A percentile compares a stretch with the other conserved stretches of the same genome.
These are phyloP conservation scores for Crassisporium funariophilum DNA, from an alignment of 768 basidiomycete genomes.

Conservation along the genomic window DNA sequence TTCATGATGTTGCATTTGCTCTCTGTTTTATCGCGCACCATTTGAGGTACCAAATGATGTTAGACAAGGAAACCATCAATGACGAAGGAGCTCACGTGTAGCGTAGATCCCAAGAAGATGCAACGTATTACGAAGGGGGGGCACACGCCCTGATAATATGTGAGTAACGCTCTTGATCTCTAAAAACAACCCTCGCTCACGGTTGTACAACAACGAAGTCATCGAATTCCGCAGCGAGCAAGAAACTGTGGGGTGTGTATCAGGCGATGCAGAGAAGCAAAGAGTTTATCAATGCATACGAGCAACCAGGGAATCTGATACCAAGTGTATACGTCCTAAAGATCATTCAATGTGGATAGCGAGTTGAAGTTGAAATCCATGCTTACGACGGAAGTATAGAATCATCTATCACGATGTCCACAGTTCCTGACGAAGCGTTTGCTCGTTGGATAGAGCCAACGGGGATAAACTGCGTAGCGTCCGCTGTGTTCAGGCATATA, in stretches of 20 bases:
- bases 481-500: slow-evolving; percentile 8
- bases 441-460: slow-evolving; percentile 4
- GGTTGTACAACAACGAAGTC: slow-evolving; percentile 6
- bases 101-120: no score
- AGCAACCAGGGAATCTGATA: slow-evolving; percentile 12
- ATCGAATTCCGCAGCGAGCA: slow-evolving; percentile 4
- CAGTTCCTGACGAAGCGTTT: not conserved
- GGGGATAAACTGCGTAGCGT: slow-evolving; percentile 4
- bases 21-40: no score
- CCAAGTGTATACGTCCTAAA: slow-evolving; percentile 9
- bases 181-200: no score
- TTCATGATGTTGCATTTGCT: no score
- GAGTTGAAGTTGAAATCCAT: not conserved
- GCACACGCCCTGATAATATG: no score
- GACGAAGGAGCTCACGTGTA: no score
- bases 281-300: not conserved
- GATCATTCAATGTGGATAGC: not conserved
- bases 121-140: no score
- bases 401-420: slow-evolving; percentile 7
- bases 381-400: slow-evolving; percentile 5
- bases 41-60: no score
- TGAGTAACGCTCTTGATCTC: no score
- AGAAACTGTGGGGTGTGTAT: slow-evolving; percentile 1
- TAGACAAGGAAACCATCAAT: no score
- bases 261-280: not conserved